A percentile compares a stretch with the other conserved stretches of the same genome.
These are phyloP conservation scores for Vigna angularis DNA, from an alignment of 306 rosid genomes.

Conservation along the genomic window DNA sequence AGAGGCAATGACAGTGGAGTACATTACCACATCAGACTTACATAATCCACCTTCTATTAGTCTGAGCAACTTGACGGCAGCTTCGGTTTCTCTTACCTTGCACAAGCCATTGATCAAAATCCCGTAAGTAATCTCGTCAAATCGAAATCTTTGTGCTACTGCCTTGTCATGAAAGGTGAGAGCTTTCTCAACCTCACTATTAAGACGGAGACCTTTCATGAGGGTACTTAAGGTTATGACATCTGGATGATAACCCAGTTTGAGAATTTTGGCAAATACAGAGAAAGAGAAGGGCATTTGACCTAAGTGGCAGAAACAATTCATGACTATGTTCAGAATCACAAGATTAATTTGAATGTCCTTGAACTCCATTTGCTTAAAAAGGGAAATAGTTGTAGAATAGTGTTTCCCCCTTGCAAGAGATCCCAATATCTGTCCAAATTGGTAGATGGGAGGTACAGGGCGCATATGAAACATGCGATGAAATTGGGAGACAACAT, in stretches of 20 bases:
- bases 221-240: background rate
- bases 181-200: background rate
- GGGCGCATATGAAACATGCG: too few relatives aligned
- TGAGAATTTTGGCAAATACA: conserved; percentile 13
- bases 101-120: conserved; percentile 24
- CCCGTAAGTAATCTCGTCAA: background rate
- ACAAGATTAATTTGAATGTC: too few relatives aligned
- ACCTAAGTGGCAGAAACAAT: conserved; percentile 1
- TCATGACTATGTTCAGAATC: background rate
- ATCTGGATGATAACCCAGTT: background rate
- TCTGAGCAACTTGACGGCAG: background rate
- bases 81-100: background rate
- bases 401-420: too few relatives aligned
- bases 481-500: too few relatives aligned
- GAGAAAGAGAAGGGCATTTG: background rate
- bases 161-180: background rate
- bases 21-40: background rate
- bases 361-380: too few relatives aligned
- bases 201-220: background rate
- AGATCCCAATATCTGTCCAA: too few relatives aligned
- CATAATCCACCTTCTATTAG: background rate
- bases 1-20: background rate
- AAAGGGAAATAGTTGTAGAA: too few relatives aligned
- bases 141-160: background rate
- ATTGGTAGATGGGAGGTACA: too few relatives aligned